Base-by-base conservation (phyloP, 768 basidiomycete species). In the Lactarius deliciosus region DNA sequence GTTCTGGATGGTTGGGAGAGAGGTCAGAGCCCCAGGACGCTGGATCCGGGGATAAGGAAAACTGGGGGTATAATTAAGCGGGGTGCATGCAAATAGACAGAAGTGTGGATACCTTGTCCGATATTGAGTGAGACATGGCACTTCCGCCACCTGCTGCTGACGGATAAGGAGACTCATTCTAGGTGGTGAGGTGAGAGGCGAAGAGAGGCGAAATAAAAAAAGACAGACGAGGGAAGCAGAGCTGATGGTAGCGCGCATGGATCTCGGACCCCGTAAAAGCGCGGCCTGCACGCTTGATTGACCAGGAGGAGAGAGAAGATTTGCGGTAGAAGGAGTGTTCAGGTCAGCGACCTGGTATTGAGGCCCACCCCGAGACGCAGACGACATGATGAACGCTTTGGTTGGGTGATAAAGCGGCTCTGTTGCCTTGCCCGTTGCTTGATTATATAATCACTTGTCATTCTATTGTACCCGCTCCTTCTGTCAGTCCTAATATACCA, bases 281-380 rank as follows among this genome's bases (percentile, higher is more conserved):
- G 78, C 78, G 72, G 82, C 76, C 72, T 81, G 81, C 65, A 81
- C 76, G 74, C 71, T 64, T 32, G 64, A 59, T 65, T 71, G 72
- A 41, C 71, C 72, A 10, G 80, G 70, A 8, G 78, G 74, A 1
- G 78, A 77, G 47, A 87, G 76, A 61, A 87, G 83, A 72, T 79
- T 84, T 38, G 82, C 76, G 8, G 83, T 82, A 5, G 86, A 87
- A 6, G 81, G 79, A 13, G 84, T 79, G 67, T 78, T 77, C 75
- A 68, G 76, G 74, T 71, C 79, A 80, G 65, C 77, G 79, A 60
- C 78, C 77, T 65, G 81, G 79, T 68, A 80, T 70, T 70, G 80
- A 20, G 77, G 75, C 40, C 74, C 74, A 32, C 64, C 62, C 28
- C 65, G 69, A 15, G 73, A 63, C 75, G n/a, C 30, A 56, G 53